Conservation (phyloP, 129 eudicot genomes). For the Flaveria sonorensis region DNA sequence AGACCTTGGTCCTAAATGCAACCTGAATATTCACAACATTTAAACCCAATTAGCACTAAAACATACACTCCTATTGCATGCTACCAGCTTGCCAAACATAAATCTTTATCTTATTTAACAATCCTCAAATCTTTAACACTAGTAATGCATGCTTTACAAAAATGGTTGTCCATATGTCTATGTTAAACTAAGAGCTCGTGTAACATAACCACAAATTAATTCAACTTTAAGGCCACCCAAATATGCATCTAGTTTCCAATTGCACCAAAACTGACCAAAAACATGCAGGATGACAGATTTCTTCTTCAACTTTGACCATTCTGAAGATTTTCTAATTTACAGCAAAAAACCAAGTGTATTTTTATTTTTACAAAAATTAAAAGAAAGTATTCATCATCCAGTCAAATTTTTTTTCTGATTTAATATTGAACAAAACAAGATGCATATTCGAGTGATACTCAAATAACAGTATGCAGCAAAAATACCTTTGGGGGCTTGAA, state of each 20-base stretch:
- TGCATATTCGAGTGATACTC: too few species aligned
- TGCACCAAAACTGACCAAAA: too few species aligned
- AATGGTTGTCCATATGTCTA: background rate
- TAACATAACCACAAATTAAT: too few species aligned
- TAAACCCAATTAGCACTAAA: background rate
- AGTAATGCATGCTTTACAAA: background rate
- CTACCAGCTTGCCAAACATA: too few species aligned
- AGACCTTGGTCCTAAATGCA: slow-evolving; percentile 69
- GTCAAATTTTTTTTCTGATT: too few species aligned
- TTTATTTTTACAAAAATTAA: too few species aligned
- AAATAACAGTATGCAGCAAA: background rate
- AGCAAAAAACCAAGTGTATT: background rate
- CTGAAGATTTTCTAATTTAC: background rate
- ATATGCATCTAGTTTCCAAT: too few species aligned
- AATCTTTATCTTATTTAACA: background rate
- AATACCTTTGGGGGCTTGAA: slow-evolving; percentile 74
- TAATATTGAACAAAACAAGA: too few species aligned
- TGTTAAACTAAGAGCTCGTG: background rate
- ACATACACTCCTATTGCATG: background rate
- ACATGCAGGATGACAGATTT: too few species aligned
- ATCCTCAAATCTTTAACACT: background rate
- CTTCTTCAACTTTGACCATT: background rate
- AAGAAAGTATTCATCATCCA: too few species aligned
- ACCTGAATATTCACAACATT: slow-evolving; percentile 38
- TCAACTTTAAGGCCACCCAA: too few species aligned